Base-by-base conservation (phyloP, 2,329 filamentous ascomycete genomes). In the Corniculantispora saksenae region DNA sequence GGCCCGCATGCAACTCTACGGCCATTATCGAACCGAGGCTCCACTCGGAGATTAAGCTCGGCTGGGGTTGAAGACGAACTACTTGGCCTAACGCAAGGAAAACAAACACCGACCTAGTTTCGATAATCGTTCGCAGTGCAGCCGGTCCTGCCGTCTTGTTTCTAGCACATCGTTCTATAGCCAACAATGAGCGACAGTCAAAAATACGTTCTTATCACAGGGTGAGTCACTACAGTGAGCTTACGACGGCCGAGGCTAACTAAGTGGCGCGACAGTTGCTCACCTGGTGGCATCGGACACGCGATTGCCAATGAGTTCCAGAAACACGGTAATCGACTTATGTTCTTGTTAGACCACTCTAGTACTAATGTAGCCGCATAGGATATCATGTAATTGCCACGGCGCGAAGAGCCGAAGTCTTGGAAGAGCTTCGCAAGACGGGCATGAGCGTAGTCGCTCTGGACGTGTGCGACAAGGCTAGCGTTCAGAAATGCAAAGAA, bases 211-310 rank as follows among this genome's bases (percentile, higher is more conserved):
- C 76, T 84, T 35, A 82, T 85, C 66, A 85, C 82, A 29, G 82
- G 83, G 82, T 84, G 73, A 23, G 76, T 66, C 10, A 12, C 17
- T 58, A 17, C 38, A 35, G 15, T 10, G 2, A 43, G 7, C 13
- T 15, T 7, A 47, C 51, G 35, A 25, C 29, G 43, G 21, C 35
- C 32, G 21, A 35, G 9, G 9, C 25, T 23, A 29, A 53, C 57
- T 54, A 27, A 60, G 53, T n/a, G 12, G n/a, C 23, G n/a, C 27
- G 17, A 27, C 64, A 87, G 85, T 17, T 87, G 85, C 70, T 83
- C 85, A 8, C 83, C 85, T 1, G 85, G 85, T 17, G 85, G 85
- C 35, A 87, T 88, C 65, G 85, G 85, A 47, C 80, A 85, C 70
- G 82, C 81, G 3, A 63, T 88, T 13, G 84, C 82, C 60, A 81